phyloP scores from a whole-genome alignment of 179 eudicot genomes.

The Pouteria campechiana region DNA sequence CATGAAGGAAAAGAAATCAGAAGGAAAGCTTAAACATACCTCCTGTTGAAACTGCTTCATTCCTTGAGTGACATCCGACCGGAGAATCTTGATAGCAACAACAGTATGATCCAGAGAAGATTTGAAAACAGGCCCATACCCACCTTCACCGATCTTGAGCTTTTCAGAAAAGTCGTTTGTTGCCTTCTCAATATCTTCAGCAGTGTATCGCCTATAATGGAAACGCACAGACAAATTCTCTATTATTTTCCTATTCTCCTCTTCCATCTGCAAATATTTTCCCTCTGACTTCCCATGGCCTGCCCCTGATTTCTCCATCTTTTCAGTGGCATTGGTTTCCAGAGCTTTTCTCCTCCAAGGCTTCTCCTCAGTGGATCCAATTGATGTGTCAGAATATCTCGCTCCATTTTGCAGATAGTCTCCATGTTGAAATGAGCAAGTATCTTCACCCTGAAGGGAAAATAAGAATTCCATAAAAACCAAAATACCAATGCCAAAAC shows the following conservation, averaged over 20 bases:
- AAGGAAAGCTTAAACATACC: too few species aligned
- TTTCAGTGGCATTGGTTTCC: too few species aligned
- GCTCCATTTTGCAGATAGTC: too few species aligned
- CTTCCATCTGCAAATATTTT: conserved; percentile 21
- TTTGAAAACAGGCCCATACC: conserved; percentile 38
- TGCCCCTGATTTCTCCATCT: too few species aligned
- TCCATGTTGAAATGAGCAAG: too few species aligned
- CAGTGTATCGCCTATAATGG: conserved; percentile 31
- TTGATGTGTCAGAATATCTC: too few species aligned
- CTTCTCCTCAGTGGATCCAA: too few species aligned
- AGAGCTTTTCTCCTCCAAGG: too few species aligned
- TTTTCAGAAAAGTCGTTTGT: conserved; percentile 18
- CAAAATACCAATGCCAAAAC: too few species aligned
- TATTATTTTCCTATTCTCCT: conserved; percentile 23
- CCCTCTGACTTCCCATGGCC: conserved; percentile 17
- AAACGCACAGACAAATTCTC: conserved; percentile 17
- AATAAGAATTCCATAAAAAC: too few species aligned
- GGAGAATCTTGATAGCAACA: conserved; percentile 33
- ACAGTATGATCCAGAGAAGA: conserved; percentile 36
- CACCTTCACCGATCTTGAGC: conserved; percentile 34
- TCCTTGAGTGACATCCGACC: conserved; percentile 49
- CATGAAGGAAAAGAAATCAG: neutral
- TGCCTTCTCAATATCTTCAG: conserved; percentile 31
- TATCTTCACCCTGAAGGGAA: too few species aligned
- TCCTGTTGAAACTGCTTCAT: conserved; percentile 39